Evolutionary conservation across 2,329 filamentous ascomycete genomes (phyloP).

Genomic region (Monosporascus sp.): DNA sequence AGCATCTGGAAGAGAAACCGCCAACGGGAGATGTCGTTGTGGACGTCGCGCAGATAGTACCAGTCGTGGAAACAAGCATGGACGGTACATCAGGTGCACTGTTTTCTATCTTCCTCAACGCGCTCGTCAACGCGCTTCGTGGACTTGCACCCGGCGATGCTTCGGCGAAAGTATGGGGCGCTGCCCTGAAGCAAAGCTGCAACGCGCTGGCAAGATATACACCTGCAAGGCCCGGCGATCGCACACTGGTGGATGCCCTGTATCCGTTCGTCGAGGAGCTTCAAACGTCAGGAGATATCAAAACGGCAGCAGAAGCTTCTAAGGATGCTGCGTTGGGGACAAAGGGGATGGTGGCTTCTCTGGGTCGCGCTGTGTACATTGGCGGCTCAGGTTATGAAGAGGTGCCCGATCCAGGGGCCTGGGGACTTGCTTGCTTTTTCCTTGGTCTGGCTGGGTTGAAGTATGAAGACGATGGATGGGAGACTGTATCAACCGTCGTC

Average conservation of each 20-base stretch:
- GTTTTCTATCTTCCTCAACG: slow-evolving; percentile 83
- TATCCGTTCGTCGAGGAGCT: slow-evolving; percentile 79
- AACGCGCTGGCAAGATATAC: slow-evolving; percentile 76
- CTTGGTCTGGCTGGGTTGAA: slow-evolving; percentile 62
- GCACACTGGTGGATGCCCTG: slow-evolving; percentile 85
- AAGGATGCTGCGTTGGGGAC: slow-evolving; percentile 73
- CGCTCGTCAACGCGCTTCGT: slow-evolving; percentile 62
- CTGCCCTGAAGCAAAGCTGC: slow-evolving; percentile 66
- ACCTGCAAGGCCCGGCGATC: slow-evolving; percentile 80
- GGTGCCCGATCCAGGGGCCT: slow-evolving; percentile 62
- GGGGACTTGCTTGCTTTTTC: slow-evolving; percentile 73
- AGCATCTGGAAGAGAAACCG: slow-evolving; percentile 39
- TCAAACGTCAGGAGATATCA: slow-evolving; percentile 56
- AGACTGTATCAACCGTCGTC: slow-evolving; percentile 19
- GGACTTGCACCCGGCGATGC: slow-evolving; percentile 34
- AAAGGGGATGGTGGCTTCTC: slow-evolving; percentile 84
- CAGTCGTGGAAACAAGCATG: slow-evolving; percentile 52
- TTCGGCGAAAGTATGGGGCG: slow-evolving; percentile 44
- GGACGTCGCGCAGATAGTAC: slow-evolving; percentile 47
- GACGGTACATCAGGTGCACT: slow-evolving; percentile 57
- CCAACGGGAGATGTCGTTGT: slow-evolving; percentile 47
- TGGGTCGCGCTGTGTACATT: slow-evolving; percentile 80
- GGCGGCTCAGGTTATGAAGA: slow-evolving; percentile 68
- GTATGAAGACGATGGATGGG: slow-evolving; percentile 34
- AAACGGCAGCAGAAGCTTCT: slow-evolving; percentile 70